A percentile compares a stretch with the other conserved stretches of the same genome.
These are phyloP conservation scores for Selaginella moellendorffii DNA, from an alignment of 75 land plant species.

Conservation along the genomic window DNA sequence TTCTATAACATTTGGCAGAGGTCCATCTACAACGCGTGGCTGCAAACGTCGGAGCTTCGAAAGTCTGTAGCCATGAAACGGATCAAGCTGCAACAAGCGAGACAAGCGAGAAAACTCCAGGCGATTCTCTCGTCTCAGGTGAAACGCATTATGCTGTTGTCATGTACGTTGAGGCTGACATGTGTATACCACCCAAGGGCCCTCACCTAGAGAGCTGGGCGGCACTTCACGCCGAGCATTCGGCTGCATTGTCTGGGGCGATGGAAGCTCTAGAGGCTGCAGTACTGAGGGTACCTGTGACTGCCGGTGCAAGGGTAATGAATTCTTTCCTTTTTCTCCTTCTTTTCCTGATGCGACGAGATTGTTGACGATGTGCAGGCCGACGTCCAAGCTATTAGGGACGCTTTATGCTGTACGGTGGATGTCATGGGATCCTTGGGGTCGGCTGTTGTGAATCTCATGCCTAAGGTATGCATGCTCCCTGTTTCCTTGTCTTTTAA, in stretches of 20 bases:
- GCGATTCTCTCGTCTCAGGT: conserved; percentile 56
- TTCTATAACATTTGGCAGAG: background rate
- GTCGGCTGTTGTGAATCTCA: background rate
- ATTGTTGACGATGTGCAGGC: background rate
- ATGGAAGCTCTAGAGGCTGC: background rate
- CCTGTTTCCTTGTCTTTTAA: background rate
- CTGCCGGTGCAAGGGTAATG: background rate
- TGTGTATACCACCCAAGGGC: too few relatives aligned
- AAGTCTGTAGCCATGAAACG: conserved; percentile 39
- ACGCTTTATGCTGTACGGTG: background rate
- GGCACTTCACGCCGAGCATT: background rate
- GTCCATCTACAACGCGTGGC: background rate
- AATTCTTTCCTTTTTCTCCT: background rate
- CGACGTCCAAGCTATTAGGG: background rate
- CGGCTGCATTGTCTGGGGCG: background rate
- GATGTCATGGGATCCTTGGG: background rate
- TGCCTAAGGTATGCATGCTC: background rate
- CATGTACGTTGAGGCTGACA: too few relatives aligned
- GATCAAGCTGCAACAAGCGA: conserved; percentile 39
- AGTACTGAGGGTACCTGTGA: background rate
- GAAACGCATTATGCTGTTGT: conserved; percentile 13
- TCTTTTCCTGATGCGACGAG: too few relatives aligned
- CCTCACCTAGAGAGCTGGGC: background rate
- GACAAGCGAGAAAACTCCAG: conserved; percentile 21
- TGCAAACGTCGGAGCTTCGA: conserved; percentile 32